A percentile compares a stretch with the other conserved stretches of the same genome.
These are phyloP conservation scores for Microsporum ferrugineum DNA, from an alignment of 2,329 filamentous ascomycete species.

Conservation along the genomic window DNA sequence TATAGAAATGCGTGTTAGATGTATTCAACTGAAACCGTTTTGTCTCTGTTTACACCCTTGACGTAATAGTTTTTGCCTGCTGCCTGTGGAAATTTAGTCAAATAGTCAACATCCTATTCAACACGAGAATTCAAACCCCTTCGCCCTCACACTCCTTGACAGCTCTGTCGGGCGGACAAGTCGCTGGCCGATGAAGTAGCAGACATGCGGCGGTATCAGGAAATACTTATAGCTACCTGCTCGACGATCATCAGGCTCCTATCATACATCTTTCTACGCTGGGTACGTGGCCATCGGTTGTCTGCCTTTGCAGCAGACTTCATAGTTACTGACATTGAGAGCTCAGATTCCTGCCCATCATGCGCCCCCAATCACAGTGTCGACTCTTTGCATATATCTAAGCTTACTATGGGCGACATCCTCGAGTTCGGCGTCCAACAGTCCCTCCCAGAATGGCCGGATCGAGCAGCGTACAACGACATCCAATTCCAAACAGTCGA, in stretches of 20 bases:
- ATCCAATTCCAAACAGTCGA: background rate
- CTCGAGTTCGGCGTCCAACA: slow-evolving; percentile 1
- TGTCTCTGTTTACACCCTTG: background rate
- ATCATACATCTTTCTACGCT: slow-evolving; percentile 35
- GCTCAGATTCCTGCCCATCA: slow-evolving; percentile 30
- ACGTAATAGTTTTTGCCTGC: background rate
- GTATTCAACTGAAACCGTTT: background rate
- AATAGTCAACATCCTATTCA: background rate
- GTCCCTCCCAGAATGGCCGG: background rate
- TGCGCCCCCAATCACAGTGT: slow-evolving; percentile 28
- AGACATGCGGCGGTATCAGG: slow-evolving; percentile 25
- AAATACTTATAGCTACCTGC: slow-evolving; percentile 25
- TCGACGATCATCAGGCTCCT: slow-evolving; percentile 28
- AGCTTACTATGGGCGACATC: slow-evolving; percentile 23
- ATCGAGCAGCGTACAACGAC: background rate
- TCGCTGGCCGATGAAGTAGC: background rate
- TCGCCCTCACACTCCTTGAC: background rate
- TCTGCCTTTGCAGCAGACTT: background rate
- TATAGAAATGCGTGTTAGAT: background rate
- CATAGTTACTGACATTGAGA: background rate
- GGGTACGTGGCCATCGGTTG: slow-evolving; percentile 23
- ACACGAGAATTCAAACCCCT: background rate
- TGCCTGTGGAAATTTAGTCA: background rate
- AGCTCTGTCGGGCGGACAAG: background rate
- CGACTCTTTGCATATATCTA: slow-evolving; percentile 37